A percentile compares a stretch with the other conserved stretches of the same genome.
These are phyloP conservation scores for Calonectria montana DNA, from an alignment of 2,329 filamentous ascomycete species.

Conservation along the genomic window DNA sequence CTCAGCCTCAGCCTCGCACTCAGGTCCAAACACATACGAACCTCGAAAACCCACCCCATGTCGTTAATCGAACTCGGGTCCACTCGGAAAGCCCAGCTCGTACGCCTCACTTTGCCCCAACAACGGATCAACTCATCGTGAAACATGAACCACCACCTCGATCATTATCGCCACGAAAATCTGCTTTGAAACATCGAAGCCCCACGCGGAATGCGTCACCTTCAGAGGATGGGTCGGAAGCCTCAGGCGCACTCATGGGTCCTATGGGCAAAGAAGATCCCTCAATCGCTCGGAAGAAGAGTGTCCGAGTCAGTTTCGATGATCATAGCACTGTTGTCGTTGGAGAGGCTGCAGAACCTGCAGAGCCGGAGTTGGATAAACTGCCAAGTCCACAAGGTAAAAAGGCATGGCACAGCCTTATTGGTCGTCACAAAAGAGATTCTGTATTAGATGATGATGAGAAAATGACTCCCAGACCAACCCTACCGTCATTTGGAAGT, in stretches of 20 bases:
- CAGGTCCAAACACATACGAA: not conserved
- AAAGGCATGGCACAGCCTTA: slow-evolving; percentile 64
- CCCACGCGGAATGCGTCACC: slow-evolving; percentile 65
- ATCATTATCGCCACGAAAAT: slow-evolving; percentile 81
- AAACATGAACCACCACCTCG: slow-evolving; percentile 77
- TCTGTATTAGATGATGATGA: slow-evolving; percentile 68
- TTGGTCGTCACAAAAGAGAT: slow-evolving; percentile 62
- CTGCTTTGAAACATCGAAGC: slow-evolving; percentile 74
- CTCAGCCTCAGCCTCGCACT: not conserved
- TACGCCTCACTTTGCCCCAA: slow-evolving; percentile 73
- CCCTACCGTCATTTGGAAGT: slow-evolving; percentile 80
- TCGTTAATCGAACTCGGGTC: slow-evolving; percentile 47
- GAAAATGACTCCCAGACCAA: slow-evolving; percentile 79
- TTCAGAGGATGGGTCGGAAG: slow-evolving; percentile 60
- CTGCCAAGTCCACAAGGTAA: slow-evolving; percentile 50
- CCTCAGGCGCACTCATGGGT: slow-evolving; percentile 46
- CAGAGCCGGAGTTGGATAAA: slow-evolving; percentile 54
- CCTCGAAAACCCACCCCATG: slow-evolving; percentile 32
- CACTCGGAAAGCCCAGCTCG: slow-evolving; percentile 72
- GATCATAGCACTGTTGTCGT: slow-evolving; percentile 69
- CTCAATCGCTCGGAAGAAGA: slow-evolving; percentile 66
- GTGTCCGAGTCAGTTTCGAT: slow-evolving; percentile 82
- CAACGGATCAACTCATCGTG: slow-evolving; percentile 65
- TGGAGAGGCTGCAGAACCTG: slow-evolving; percentile 56
- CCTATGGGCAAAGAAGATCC: slow-evolving; percentile 51